phyloP scores from a whole-genome alignment of 2,329 filamentous ascomycete genomes.

The Lecanicillium sp. region DNA sequence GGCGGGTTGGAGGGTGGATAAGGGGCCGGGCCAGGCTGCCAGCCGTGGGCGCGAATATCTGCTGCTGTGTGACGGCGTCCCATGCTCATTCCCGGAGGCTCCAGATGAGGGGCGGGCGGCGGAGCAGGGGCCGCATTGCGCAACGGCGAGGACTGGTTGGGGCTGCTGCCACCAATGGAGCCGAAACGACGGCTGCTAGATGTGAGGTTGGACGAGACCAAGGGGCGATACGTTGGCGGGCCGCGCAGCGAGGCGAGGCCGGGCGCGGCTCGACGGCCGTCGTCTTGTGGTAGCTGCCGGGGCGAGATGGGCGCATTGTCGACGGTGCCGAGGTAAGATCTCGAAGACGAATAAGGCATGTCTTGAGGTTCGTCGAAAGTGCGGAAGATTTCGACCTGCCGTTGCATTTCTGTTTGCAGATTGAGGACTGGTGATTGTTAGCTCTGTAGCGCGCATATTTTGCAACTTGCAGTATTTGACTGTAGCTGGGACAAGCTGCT shows the following conservation, averaged over 20 bases:
- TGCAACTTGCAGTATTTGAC: too few species aligned
- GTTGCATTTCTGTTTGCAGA: slow-evolving; percentile 55
- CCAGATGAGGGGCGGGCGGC: slow-evolving; percentile 59
- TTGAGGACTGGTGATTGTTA: slow-evolving; percentile 38
- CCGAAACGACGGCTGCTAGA: slow-evolving; percentile 74
- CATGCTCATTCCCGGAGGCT: slow-evolving; percentile 62
- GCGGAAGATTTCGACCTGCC: slow-evolving; percentile 52
- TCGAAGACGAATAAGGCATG: slow-evolving; percentile 57
- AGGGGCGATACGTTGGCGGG: slow-evolving; percentile 65
- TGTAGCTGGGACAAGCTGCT: too few species aligned
- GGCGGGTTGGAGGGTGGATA: slow-evolving; percentile 53
- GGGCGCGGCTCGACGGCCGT: slow-evolving; percentile 68
- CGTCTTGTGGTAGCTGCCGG: slow-evolving; percentile 79
- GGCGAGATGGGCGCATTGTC: slow-evolving; percentile 81
- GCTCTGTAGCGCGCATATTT: too few species aligned
- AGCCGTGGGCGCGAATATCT: slow-evolving; percentile 85
- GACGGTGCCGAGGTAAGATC: slow-evolving; percentile 59
- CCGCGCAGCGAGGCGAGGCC: slow-evolving; percentile 55
- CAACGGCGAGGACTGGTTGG: slow-evolving; percentile 66
- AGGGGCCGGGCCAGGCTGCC: slow-evolving; percentile 59
- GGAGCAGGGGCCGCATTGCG: slow-evolving; percentile 60
- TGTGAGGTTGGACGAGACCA: slow-evolving; percentile 75
- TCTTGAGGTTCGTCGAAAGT: slow-evolving; percentile 62
- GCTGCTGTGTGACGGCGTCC: slow-evolving; percentile 87
- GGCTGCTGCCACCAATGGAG: slow-evolving; percentile 71